These are phyloP conservation scores for Aspergillus transmontanensis DNA, from an alignment of 2,329 filamentous ascomycete genomes.

Conservation along the genomic window DNA sequence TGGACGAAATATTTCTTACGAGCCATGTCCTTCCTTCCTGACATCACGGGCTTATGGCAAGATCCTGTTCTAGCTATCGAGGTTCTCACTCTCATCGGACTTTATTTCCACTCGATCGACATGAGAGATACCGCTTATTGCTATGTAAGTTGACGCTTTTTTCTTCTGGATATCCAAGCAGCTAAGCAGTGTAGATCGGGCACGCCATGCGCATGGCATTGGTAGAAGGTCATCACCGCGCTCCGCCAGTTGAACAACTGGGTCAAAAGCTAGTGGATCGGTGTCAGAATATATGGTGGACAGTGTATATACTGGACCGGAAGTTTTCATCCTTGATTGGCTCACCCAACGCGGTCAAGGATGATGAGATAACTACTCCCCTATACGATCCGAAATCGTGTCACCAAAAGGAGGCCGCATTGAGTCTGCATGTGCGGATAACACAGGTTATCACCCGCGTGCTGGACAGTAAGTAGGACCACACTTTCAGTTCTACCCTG, in stretches of 20 bases:
- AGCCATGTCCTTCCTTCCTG: slow-evolving; percentile 46
- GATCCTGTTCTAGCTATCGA: slow-evolving; percentile 50
- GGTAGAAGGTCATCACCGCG: slow-evolving; percentile 56
- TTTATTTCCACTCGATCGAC: slow-evolving; percentile 55
- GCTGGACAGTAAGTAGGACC: slow-evolving; percentile 35
- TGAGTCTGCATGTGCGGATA: slow-evolving; percentile 46
- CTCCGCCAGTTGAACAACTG: slow-evolving; percentile 52
- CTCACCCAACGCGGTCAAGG: slow-evolving; percentile 52
- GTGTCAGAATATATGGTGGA: slow-evolving; percentile 59
- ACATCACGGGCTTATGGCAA: slow-evolving; percentile 41
- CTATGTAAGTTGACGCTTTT: slow-evolving; percentile 40
- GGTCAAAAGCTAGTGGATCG: slow-evolving; percentile 51
- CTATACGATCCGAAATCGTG: slow-evolving; percentile 45
- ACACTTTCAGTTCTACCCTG: not conserved
- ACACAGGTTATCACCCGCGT: slow-evolving; percentile 43
- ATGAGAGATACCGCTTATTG: slow-evolving; percentile 53
- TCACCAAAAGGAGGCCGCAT: slow-evolving; percentile 35
- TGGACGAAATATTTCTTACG: slow-evolving; percentile 47
- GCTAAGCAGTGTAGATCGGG: slow-evolving; percentile 47
- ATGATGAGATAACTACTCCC: slow-evolving; percentile 51
- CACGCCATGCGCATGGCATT: slow-evolving; percentile 58
- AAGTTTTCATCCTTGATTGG: slow-evolving; percentile 60
- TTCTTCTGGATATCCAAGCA: not conserved
- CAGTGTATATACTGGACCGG: slow-evolving; percentile 56
- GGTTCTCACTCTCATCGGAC: slow-evolving; percentile 52